Conservation (phyloP, 75 land plant species). For the Isoetes taiwanensis region DNA sequence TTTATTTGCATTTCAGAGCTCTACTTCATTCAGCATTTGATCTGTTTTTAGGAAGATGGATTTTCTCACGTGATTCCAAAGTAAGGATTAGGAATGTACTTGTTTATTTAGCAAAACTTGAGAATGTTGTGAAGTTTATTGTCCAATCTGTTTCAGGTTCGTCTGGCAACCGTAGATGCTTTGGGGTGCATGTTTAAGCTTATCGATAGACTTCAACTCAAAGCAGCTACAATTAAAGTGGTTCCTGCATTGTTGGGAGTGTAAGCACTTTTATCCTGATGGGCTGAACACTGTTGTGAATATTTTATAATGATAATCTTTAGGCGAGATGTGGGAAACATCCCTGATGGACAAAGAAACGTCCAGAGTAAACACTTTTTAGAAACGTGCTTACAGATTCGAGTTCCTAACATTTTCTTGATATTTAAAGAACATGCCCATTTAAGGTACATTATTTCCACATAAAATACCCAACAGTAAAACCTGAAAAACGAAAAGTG, state of each 20-base stretch:
- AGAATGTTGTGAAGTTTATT: background rate
- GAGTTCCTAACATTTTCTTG: too few relatives aligned
- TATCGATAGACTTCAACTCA: constrained; percentile 52
- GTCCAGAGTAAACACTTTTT: too few relatives aligned
- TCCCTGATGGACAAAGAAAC: too few relatives aligned
- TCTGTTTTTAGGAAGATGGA: constrained; percentile 69
- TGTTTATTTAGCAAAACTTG: background rate
- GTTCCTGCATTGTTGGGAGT: constrained; percentile 67
- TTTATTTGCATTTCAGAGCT: constrained; percentile 32
- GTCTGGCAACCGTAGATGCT: constrained; percentile 70
- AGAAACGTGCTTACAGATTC: too few relatives aligned
- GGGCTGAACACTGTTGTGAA: constrained; percentile 8
- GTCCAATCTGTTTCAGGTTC: constrained; percentile 52
- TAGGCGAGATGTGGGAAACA: too few relatives aligned
- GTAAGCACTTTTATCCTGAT: constrained; percentile 24
- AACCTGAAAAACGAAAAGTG: too few relatives aligned
- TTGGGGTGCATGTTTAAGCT: constrained; percentile 82
- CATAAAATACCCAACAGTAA: too few relatives aligned
- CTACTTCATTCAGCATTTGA: constrained; percentile 87
- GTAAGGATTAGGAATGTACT: constrained; percentile 27
- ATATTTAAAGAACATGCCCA: too few relatives aligned
- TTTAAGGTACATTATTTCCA: too few relatives aligned
- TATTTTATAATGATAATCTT: background rate
- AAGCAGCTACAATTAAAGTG: constrained; percentile 65
- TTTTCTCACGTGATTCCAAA: constrained; percentile 66